phyloP scores from a whole-genome alignment of 2,329 filamentous ascomycete genomes.

The Diaporthe citrichinensis region DNA sequence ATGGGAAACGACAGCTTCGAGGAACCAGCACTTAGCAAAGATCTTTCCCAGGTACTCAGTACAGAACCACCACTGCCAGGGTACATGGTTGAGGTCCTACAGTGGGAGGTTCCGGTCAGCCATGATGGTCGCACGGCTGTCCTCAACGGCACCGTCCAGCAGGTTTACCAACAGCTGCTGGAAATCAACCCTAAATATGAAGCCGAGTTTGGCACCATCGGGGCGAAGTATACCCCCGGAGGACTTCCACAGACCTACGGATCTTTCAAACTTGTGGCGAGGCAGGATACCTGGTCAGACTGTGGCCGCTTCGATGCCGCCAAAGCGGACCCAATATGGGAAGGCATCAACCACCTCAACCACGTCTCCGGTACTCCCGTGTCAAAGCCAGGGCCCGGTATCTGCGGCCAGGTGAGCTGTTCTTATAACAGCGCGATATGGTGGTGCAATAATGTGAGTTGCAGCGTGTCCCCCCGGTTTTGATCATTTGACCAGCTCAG shows the following conservation, averaged over 20 bases:
- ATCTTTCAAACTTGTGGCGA: background rate
- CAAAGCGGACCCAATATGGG: background rate
- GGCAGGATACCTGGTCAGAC: background rate
- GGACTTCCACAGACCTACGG: no score
- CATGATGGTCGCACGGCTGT: background rate
- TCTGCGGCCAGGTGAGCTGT: constrained; percentile 14
- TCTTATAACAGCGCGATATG: constrained; percentile 1
- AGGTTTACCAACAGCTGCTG: background rate
- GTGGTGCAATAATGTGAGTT: constrained; percentile 30
- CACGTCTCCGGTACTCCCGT: background rate
- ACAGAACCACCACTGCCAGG: background rate
- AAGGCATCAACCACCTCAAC: background rate
- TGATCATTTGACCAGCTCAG: no score
- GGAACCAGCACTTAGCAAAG: background rate
- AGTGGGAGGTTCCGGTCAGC: background rate
- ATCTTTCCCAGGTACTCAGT: background rate
- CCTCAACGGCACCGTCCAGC: background rate
- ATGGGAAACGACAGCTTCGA: no score
- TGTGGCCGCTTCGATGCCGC: background rate
- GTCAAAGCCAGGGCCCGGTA: background rate
- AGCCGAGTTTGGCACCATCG: background rate
- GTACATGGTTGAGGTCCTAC: background rate
- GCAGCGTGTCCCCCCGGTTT: background rate
- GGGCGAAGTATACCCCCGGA: no score
- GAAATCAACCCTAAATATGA: background rate